phyloP scores from a whole-genome alignment of 2,329 filamentous ascomycete genomes.

The Myriosclerotinia scirpicola region DNA sequence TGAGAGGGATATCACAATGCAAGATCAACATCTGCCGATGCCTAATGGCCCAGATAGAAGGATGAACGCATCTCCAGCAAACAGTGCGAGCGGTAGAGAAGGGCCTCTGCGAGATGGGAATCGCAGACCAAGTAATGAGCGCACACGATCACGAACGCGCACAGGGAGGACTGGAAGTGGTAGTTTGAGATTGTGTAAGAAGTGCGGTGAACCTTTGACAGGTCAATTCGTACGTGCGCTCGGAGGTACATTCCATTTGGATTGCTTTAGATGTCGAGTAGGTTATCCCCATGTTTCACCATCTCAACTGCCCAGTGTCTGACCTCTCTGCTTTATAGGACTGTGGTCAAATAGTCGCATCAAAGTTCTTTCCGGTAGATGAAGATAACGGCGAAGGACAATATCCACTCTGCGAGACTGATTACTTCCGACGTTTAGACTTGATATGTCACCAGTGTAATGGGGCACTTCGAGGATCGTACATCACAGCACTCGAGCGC shows the following conservation, averaged over 20 bases:
- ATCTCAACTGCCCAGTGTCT: slow-evolving; percentile 19
- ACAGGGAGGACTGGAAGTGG: slow-evolving; percentile 58
- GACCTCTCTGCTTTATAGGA: slow-evolving; percentile 59
- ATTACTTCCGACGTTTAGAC: slow-evolving; percentile 92
- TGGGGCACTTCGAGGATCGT: slow-evolving; percentile 89
- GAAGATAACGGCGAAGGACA: slow-evolving; percentile 82
- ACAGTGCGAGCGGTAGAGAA: slow-evolving; percentile 37
- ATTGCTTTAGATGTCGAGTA: slow-evolving; percentile 97
- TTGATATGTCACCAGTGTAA: slow-evolving; percentile 90
- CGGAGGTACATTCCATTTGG: slow-evolving; percentile 90
- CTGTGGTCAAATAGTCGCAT: slow-evolving; percentile 94
- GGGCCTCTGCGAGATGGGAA: slow-evolving; percentile 27
- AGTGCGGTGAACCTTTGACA: slow-evolving; percentile 82
- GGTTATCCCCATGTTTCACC: slow-evolving; percentile 25
- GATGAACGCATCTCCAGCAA: slow-evolving; percentile 35
- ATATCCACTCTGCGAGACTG: slow-evolving; percentile 95
- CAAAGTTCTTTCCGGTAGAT: slow-evolving; percentile 97
- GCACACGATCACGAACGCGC: slow-evolving; percentile 56
- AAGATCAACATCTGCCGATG: slow-evolving; percentile 32
- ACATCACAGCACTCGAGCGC: slow-evolving; percentile 94
- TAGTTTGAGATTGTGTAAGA: slow-evolving; percentile 71
- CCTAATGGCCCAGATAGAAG: slow-evolving; percentile 39
- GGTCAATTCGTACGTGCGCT: slow-evolving; percentile 95
- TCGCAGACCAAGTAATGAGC: slow-evolving; percentile 50
- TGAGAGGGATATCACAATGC: slow-evolving; percentile 30